Conservation (phyloP, 345 rosid species). For the Cardamine chenopodiifolia region DNA sequence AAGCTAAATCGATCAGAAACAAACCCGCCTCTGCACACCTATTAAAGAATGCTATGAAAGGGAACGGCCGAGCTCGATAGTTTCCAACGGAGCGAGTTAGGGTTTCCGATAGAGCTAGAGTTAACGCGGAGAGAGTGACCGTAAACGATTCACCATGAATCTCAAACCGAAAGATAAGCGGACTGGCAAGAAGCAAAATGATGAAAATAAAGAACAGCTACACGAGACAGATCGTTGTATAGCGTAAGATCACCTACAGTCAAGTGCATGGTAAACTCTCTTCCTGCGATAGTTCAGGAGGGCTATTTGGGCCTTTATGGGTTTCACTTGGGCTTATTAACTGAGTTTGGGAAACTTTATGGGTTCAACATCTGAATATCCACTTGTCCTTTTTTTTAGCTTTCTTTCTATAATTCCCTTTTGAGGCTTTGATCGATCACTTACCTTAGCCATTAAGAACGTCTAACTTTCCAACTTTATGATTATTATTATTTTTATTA, state of each 20-base stretch:
- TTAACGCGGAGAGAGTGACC: conserved; percentile 1
- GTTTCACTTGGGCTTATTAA: background rate
- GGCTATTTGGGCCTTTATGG: conserved; percentile 31
- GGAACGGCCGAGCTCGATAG: conserved; percentile 23
- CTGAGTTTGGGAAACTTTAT: background rate
- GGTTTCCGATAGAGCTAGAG: conserved; percentile 10
- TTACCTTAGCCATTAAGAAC: conserved; percentile 34
- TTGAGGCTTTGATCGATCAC: background rate
- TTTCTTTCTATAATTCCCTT: too few species aligned
- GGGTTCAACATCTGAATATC: background rate
- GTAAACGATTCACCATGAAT: conserved; percentile 29
- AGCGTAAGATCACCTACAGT: background rate
- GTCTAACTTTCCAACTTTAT: background rate
- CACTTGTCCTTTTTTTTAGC: too few species aligned
- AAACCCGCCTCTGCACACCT: conserved; percentile 25
- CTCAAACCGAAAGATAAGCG: conserved; percentile 9
- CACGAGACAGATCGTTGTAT: conserved; percentile 34
- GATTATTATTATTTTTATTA: background rate
- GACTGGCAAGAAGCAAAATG: conserved; percentile 30
- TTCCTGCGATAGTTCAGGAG: background rate
- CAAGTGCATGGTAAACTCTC: background rate
- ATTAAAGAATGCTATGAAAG: conserved; percentile 29
- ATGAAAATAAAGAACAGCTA: conserved; percentile 10
- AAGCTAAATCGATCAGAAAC: conserved; percentile 32
- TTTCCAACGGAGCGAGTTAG: conserved; percentile 24